phyloP scores from a whole-genome alignment of 73 alveolate species.

The Paramecium sexaurelia region DNA sequence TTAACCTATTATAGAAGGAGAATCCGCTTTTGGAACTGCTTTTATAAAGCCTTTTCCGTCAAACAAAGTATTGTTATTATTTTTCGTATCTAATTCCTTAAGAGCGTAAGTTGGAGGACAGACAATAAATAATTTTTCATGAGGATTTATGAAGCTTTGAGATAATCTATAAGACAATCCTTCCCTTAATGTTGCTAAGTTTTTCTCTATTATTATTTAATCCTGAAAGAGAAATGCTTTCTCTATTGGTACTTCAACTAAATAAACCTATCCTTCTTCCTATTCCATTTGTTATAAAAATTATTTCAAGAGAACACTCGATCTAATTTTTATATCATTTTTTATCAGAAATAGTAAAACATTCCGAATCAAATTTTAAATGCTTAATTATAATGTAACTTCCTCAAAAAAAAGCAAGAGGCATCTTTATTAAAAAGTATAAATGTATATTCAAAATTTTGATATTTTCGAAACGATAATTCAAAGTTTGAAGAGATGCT shows the following conservation, averaged over 20 bases:
- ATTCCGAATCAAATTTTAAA: neutral
- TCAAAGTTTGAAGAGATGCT: too few relatives aligned
- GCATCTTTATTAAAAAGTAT: too few relatives aligned
- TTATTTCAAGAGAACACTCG: neutral
- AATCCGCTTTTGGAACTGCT: neutral
- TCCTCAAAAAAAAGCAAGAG: too few relatives aligned
- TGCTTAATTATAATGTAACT: too few relatives aligned
- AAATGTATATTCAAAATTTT: too few relatives aligned
- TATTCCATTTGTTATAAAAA: neutral
- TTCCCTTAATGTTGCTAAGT: neutral
- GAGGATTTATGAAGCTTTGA: neutral
- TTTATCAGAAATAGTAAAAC: neutral
- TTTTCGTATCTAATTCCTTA: neutral
- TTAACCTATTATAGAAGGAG: neutral
- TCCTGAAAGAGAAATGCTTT: neutral
- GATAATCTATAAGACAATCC: slow-evolving; percentile 5
- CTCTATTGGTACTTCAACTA: neutral
- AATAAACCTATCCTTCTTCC: neutral
- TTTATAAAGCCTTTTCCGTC: slow-evolving; percentile 9
- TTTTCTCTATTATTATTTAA: neutral
- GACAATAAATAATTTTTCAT: neutral
- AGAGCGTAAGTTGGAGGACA: slow-evolving; percentile 13
- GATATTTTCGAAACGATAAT: too few relatives aligned
- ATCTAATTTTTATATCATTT: neutral
- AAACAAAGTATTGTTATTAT: neutral